phyloP scores from a whole-genome alignment of 2,329 filamentous ascomycete genomes.

The Apiospora malaysiana region DNA sequence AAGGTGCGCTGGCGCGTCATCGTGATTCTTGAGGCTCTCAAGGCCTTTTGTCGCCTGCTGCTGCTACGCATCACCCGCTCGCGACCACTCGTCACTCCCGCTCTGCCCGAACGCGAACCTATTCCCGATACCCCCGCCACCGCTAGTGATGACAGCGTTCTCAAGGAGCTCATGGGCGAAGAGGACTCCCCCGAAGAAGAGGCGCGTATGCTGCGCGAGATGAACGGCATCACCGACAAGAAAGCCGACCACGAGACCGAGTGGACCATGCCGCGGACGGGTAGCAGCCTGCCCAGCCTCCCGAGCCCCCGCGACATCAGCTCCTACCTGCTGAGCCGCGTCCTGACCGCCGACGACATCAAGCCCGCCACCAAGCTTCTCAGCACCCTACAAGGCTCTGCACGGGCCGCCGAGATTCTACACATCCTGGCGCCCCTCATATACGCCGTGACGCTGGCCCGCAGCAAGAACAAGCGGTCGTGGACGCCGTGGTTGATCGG shows the following conservation, averaged over 20 bases:
- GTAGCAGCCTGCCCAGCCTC: conserved; percentile 81
- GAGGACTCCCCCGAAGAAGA: conserved; percentile 43
- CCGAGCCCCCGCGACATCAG: conserved; percentile 84
- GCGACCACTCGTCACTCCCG: conserved; percentile 80
- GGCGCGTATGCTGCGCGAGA: conserved; percentile 36
- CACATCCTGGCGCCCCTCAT: conserved; percentile 89
- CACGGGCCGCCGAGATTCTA: conserved; percentile 83
- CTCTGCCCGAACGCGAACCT: conserved; percentile 83
- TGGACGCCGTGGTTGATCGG: conserved; percentile 95
- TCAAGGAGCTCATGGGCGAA: conserved; percentile 43
- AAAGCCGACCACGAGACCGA: conserved; percentile 62
- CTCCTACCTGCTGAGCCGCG: conserved; percentile 84
- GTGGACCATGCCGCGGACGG: conserved; percentile 96
- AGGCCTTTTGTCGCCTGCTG: conserved; percentile 82
- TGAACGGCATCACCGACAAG: conserved; percentile 46
- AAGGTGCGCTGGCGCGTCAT: conserved; percentile 87
- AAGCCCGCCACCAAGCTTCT: conserved; percentile 87
- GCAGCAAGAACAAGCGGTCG: conserved; percentile 72
- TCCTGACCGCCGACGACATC: conserved; percentile 94
- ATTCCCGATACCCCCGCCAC: conserved; percentile 66
- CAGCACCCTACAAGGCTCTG: conserved; percentile 77
- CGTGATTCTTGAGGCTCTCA: conserved; percentile 82
- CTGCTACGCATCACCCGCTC: conserved; percentile 83
- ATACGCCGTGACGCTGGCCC: conserved; percentile 83
- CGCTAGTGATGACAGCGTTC: conserved; percentile 53